Conservation (phyloP, 2,329 filamentous ascomycete genomes). For the Ramichloridium luteum region DNA sequence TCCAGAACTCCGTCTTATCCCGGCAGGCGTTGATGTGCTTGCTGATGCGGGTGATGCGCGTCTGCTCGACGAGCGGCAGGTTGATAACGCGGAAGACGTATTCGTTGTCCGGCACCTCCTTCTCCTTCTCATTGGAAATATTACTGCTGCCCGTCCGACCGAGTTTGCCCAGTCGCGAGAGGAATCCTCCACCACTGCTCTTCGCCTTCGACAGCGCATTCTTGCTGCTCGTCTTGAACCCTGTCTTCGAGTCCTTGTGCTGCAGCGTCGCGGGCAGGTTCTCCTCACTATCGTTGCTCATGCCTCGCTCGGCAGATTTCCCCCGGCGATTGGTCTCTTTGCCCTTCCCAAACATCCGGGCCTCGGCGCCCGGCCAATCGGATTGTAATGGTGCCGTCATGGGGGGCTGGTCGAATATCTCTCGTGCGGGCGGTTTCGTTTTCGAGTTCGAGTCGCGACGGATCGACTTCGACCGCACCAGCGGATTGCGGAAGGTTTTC, state of each 20-base stretch:
- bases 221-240: conserved; percentile 19
- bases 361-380: conserved; percentile 17
- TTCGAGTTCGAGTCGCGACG: conserved; percentile 22
- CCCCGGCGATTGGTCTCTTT: conserved; percentile 20
- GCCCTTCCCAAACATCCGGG: conserved; percentile 12
- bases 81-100: conserved; percentile 81
- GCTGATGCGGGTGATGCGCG: conserved; percentile 79
- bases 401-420: conserved; percentile 15
- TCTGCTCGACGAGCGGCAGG: conserved; percentile 74
- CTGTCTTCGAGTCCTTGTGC: conserved; percentile 15
- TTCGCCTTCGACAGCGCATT: conserved; percentile 18
- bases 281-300: conserved; percentile 17
- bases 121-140: conserved; percentile 33
- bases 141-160: conserved; percentile 50
- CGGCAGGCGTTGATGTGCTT: conserved; percentile 75
- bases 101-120: conserved; percentile 56
- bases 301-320: conserved; percentile 23
- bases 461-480: conserved; percentile 18
- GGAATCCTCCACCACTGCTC: conserved; percentile 13
- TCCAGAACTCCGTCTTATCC: conserved; percentile 98
- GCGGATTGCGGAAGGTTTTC: conserved; percentile 18
- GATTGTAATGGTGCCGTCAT: conserved; percentile 19
- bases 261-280: conserved; percentile 13
- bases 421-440: conserved; percentile 12
- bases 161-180: conserved; percentile 20